phyloP scores from a whole-genome alignment of 345 rosid genomes.

The Brassica nigra region DNA sequence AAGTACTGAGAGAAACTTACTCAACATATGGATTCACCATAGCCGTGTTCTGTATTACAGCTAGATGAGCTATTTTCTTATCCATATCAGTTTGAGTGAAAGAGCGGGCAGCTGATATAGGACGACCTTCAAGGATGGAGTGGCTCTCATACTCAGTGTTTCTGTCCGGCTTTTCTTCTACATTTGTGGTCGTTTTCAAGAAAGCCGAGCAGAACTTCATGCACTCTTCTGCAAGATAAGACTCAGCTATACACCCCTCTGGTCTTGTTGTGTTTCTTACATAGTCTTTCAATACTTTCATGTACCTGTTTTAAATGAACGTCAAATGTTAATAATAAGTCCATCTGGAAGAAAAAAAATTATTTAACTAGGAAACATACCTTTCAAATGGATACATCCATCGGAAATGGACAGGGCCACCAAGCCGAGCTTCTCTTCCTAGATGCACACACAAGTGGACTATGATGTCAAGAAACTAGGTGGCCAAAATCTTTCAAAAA shows the following conservation, averaged over 20 bases:
- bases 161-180: background rate
- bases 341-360: background rate
- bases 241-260: background rate
- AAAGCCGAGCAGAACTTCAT: background rate
- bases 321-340: background rate
- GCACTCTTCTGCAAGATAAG: background rate
- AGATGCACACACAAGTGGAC: background rate
- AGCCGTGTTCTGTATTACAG: constrained; percentile 1
- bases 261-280: background rate
- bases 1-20: background rate
- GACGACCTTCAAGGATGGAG: background rate
- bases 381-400: background rate
- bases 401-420: background rate
- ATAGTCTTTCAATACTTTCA: too few relatives aligned
- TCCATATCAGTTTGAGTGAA: background rate
- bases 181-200: background rate
- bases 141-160: background rate
- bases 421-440: background rate
- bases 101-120: background rate
- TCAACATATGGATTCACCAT: background rate
- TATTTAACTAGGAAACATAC: background rate
- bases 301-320: too few relatives aligned
- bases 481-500: background rate
- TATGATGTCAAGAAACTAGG: background rate
- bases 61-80: background rate